Evolutionary conservation across 2,329 filamentous ascomycete genomes (phyloP).

Genomic region (Macrophomina pseudophaseolina): DNA sequence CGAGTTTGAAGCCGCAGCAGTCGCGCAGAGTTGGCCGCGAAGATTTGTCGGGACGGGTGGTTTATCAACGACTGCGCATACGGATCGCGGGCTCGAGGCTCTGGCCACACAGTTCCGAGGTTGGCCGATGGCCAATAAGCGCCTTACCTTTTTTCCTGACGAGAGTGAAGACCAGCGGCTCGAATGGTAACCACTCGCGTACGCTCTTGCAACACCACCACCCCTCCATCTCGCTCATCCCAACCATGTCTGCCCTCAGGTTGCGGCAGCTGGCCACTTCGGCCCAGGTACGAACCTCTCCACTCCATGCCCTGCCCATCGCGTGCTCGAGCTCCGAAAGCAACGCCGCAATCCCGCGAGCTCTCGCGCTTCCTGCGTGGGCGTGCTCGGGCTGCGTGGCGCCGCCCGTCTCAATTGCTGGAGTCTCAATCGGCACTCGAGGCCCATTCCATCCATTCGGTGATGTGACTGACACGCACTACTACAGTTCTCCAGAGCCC

Average conservation of each 20-base stretch:
- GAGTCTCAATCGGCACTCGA: neutral
- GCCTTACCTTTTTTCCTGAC: conserved; percentile 23
- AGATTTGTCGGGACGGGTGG: conserved; percentile 22
- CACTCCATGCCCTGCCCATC: neutral
- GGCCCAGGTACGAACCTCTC: conserved; percentile 22
- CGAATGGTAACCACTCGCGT: conserved; percentile 22
- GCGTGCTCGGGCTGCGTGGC: neutral
- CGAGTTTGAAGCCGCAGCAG: neutral
- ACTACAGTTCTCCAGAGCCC: conserved; percentile 66
- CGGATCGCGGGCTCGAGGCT: conserved; percentile 26
- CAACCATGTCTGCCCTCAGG: conserved; percentile 26
- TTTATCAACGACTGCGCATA: conserved; percentile 23
- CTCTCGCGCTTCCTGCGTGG: conserved; percentile 2
- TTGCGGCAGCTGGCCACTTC: conserved; percentile 27
- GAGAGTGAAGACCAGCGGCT: conserved; percentile 17
- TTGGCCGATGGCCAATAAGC: conserved; percentile 26
- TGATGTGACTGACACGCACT: conserved; percentile 7
- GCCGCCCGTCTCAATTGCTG: neutral
- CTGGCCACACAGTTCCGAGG: conserved; percentile 21
- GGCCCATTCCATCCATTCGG: neutral
- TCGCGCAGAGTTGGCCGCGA: neutral
- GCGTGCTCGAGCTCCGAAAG: conserved; percentile 7
- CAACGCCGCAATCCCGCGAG: conserved; percentile 6
- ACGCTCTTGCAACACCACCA: conserved; percentile 21
- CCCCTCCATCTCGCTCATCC: conserved; percentile 21